Percentiles rank a stretch among this genome's conserved stretches.
Conservation (phyloP, 1,284 basidiomycete genomes). For the Anthracocystis setariae region DNA sequence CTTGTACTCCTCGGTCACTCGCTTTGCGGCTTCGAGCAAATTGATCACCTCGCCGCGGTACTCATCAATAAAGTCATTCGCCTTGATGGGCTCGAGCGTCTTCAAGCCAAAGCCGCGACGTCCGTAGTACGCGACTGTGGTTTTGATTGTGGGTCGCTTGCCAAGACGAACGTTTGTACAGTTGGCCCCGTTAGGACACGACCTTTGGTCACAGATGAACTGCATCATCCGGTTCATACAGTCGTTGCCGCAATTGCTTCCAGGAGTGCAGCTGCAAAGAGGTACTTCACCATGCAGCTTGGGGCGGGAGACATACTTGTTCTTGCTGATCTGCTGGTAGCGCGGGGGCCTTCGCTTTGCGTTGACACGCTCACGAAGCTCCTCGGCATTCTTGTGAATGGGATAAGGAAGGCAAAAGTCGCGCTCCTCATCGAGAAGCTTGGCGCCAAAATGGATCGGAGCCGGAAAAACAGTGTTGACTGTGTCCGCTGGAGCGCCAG, state of each 20-base stretch:
- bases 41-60: conserved; percentile 65
- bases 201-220: conserved; percentile 59
- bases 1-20: conserved; percentile 55
- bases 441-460: conserved; percentile 49
- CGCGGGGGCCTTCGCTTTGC: conserved; percentile 54
- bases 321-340: conserved; percentile 55
- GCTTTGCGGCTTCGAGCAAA: conserved; percentile 49
- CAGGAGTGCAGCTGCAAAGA: conserved; percentile 55
- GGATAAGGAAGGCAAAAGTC: conserved; percentile 50
- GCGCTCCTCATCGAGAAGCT: conserved; percentile 46
- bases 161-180: conserved; percentile 62
- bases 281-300: conserved; percentile 56
- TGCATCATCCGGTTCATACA: conserved; percentile 62
- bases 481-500: conserved; percentile 2
- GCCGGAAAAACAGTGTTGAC: conserved; percentile 20
- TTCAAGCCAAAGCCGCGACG: conserved; percentile 59
- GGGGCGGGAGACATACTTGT: conserved; percentile 52
- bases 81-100: conserved; percentile 50
- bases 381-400: conserved; percentile 31
- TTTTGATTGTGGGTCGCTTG: conserved; percentile 49
- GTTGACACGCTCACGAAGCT: conserved; percentile 46
- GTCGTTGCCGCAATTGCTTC: conserved; percentile 46
- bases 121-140: conserved; percentile 52
- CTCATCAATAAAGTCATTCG: conserved; percentile 59
- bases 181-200: conserved; percentile 55